Conservation (phyloP, 768 basidiomycete genomes). For the Termitomyces sp. region DNA sequence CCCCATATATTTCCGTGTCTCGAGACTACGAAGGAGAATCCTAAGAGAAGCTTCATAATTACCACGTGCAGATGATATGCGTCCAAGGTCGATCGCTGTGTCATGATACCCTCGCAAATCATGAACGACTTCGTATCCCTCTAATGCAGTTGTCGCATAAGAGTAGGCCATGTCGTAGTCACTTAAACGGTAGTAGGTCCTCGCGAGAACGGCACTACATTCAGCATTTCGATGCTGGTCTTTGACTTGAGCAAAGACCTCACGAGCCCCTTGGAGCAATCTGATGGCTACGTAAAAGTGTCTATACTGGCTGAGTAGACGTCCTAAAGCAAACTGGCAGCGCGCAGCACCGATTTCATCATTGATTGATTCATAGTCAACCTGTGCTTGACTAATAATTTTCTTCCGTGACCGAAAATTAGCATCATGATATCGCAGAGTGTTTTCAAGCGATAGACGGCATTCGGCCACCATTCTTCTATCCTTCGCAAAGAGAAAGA, state of each 20-base stretch:
- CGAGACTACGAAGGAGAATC: not conserved
- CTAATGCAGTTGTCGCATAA: not conserved
- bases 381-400: not conserved
- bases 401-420: not conserved
- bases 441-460: not conserved
- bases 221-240: not conserved
- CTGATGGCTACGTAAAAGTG: not conserved
- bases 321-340: not conserved
- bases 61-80: not conserved
- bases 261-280: not conserved
- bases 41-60: not conserved
- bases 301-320: not conserved
- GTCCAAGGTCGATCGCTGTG: not conserved
- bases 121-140: not conserved
- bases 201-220: not conserved
- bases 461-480: not conserved
- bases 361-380: not conserved
- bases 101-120: not conserved
- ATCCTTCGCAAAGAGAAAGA: not conserved
- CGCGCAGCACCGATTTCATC: not conserved
- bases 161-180: not conserved
- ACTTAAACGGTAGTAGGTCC: not conserved
- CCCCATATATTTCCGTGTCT: not conserved
- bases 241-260: not conserved
- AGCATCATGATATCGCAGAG: not conserved